These are phyloP conservation scores for Saccharomycopsis guyanensis DNA, from an alignment of 805 yeast species.

Conservation along the genomic window DNA sequence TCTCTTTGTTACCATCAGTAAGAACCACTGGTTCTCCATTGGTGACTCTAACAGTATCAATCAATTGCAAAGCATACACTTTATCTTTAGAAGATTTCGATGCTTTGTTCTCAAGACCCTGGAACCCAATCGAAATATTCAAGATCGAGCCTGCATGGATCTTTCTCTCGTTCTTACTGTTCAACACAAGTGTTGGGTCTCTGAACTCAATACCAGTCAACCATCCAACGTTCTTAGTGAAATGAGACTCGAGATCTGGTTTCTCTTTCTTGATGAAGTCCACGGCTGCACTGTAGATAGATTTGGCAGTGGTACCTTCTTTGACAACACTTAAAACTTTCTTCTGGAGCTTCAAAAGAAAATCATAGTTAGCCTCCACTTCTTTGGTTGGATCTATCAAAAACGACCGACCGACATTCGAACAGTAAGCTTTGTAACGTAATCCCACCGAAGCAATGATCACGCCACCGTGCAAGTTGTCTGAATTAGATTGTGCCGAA, in stretches of 20 bases:
- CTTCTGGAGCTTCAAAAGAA: constrained; percentile 61
- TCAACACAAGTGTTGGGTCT: constrained; percentile 67
- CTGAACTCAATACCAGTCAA: constrained; percentile 84
- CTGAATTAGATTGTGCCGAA: constrained; percentile 67
- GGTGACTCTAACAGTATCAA: constrained; percentile 69
- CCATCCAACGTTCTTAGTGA: constrained; percentile 81
- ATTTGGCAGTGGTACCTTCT: constrained; percentile 61
- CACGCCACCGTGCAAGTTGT: constrained; percentile 64
- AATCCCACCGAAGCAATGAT: constrained; percentile 79
- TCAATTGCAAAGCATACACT: constrained; percentile 61
- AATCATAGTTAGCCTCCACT: constrained; percentile 73
- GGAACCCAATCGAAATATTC: constrained; percentile 72
- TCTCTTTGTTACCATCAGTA: constrained; percentile 65
- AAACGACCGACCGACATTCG: constrained; percentile 81
- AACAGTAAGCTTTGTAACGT: constrained; percentile 82
- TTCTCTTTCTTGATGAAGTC: constrained; percentile 51
- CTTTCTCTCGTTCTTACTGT: constrained; percentile 60
- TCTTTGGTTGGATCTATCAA: constrained; percentile 81
- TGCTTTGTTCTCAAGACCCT: constrained; percentile 43
- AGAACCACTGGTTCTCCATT: constrained; percentile 50
- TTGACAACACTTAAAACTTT: constrained; percentile 54
- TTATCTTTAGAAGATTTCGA: constrained; percentile 43
- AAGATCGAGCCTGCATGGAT: constrained; percentile 69
- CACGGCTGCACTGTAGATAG: constrained; percentile 58
- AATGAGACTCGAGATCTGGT: constrained; percentile 56